A percentile compares a stretch with the other conserved stretches of the same genome.
Evolutionary conservation across 1,284 basidiomycete species (phyloP).

Genomic region (Trichosporon sp.): DNA sequence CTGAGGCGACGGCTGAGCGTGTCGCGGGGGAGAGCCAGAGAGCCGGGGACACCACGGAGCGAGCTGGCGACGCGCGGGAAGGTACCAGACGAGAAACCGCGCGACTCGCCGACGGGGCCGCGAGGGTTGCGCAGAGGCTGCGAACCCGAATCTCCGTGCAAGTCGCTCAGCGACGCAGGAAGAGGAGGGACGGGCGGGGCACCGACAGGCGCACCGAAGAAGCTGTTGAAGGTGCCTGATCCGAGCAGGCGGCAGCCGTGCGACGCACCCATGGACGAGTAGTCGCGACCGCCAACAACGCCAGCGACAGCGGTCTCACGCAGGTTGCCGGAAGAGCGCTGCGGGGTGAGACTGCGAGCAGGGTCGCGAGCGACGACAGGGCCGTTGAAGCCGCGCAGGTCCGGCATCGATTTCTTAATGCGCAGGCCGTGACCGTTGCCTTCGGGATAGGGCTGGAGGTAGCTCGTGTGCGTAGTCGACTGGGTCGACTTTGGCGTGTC

Average conservation of each 20-base stretch:
- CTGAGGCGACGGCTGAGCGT: slow-evolving; percentile 36
- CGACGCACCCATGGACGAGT: slow-evolving; percentile 48
- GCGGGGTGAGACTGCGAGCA: slow-evolving; percentile 74
- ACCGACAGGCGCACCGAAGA: slow-evolving; percentile 40
- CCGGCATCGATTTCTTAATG: slow-evolving; percentile 93
- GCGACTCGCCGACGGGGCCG: slow-evolving; percentile 51
- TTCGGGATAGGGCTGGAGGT: slow-evolving; percentile 48
- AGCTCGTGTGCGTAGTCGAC: slow-evolving; percentile 64
- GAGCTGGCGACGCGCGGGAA: slow-evolving; percentile 28
- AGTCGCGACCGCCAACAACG: slow-evolving; percentile 56
- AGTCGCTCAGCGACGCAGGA: slow-evolving; percentile 29
- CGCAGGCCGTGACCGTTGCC: slow-evolving; percentile 68
- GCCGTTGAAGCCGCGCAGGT: slow-evolving; percentile 58
- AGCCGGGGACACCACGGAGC: slow-evolving; percentile 33
- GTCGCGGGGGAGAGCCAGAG: slow-evolving; percentile 23
- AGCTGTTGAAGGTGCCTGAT: slow-evolving; percentile 38
- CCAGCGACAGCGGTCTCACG: slow-evolving; percentile 87
- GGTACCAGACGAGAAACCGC: slow-evolving; percentile 31
- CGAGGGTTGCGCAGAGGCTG: slow-evolving; percentile 50
- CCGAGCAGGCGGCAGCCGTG: slow-evolving; percentile 40
- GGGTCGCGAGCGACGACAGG: slow-evolving; percentile 74
- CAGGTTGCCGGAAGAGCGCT: slow-evolving; percentile 86
- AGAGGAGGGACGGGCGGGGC: slow-evolving; percentile 51
- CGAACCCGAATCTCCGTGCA: slow-evolving; percentile 25
- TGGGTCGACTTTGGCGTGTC: slow-evolving; percentile 33